These are phyloP conservation scores for Punica granatum DNA, from an alignment of 345 rosid species.

Conservation along the genomic window DNA sequence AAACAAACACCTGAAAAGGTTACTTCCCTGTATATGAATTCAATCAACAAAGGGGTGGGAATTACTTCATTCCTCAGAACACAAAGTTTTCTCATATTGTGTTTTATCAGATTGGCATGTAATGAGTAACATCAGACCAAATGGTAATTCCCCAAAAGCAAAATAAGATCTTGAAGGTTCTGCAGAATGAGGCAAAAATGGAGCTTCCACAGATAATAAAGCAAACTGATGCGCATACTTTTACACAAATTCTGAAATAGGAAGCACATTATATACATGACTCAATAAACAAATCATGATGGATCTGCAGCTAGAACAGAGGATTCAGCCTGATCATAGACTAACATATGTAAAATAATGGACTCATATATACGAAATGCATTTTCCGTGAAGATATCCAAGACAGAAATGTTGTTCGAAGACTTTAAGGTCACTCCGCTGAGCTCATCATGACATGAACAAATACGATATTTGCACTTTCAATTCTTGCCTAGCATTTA, in stretches of 20 bases:
- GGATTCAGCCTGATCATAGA: background rate
- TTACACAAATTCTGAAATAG: background rate
- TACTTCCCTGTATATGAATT: background rate
- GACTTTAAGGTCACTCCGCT: background rate
- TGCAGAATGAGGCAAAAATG: background rate
- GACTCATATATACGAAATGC: background rate
- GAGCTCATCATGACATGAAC: background rate
- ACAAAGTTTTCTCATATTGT: background rate
- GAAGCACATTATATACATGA: background rate
- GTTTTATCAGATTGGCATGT: background rate
- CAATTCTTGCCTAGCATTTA: background rate
- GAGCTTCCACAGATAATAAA: background rate
- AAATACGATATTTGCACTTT: background rate
- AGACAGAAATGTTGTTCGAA: background rate
- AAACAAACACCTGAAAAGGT: background rate
- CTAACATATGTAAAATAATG: too few species aligned
- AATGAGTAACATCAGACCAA: background rate
- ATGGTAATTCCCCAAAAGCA: background rate
- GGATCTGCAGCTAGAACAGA: background rate
- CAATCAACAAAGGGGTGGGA: background rate
- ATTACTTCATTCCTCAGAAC: background rate
- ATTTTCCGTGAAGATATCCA: background rate
- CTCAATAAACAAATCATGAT: background rate
- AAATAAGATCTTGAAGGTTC: background rate
- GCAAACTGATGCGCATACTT: background rate